A percentile compares a stretch with the other conserved stretches of the same genome.
phyloP scores from a whole-genome alignment of 2,329 filamentous ascomycete species.

The Paraphoma chrysanthemicola region DNA sequence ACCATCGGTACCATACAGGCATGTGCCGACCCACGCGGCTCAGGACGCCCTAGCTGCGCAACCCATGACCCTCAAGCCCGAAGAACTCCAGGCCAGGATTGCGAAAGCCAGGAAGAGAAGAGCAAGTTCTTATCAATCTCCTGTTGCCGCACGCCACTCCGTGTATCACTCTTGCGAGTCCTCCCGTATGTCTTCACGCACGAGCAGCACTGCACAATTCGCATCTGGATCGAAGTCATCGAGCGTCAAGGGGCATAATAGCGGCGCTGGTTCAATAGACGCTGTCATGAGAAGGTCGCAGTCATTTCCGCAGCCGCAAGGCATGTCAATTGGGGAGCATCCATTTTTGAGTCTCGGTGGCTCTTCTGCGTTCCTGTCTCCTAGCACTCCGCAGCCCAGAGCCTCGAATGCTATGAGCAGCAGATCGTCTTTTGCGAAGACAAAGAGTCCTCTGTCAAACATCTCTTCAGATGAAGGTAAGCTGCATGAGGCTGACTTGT shows the following conservation, averaged over 20 bases:
- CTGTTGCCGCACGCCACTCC: slow-evolving; percentile 14
- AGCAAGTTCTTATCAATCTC: slow-evolving; percentile 10
- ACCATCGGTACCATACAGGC: slow-evolving; percentile 29
- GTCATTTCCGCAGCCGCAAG: slow-evolving; percentile 2
- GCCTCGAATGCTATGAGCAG: slow-evolving; percentile 8
- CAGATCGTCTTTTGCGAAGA: slow-evolving; percentile 18
- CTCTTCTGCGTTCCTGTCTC: slow-evolving; percentile 1
- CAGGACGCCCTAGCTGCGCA: slow-evolving; percentile 26
- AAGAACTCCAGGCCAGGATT: slow-evolving; percentile 28
- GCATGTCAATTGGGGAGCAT: neutral
- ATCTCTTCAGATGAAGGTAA: slow-evolving; percentile 16
- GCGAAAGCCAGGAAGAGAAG: slow-evolving; percentile 23
- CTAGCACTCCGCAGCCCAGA: slow-evolving; percentile 10
- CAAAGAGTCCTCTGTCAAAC: slow-evolving; percentile 22
- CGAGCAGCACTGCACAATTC: slow-evolving; percentile 9
- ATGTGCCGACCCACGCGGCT: slow-evolving; percentile 35
- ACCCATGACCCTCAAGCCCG: slow-evolving; percentile 17
- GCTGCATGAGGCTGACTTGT: neutral
- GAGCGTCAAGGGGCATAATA: slow-evolving; percentile 5
- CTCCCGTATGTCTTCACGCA: slow-evolving; percentile 14
- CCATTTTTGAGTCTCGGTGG: neutral
- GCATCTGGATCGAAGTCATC: neutral
- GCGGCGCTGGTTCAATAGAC: slow-evolving; percentile 24
- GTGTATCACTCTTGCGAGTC: slow-evolving; percentile 15
- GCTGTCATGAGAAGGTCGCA: slow-evolving; percentile 31